These are phyloP conservation scores for Mycena alexandri DNA, from an alignment of 768 basidiomycete species.

Conservation along the genomic window DNA sequence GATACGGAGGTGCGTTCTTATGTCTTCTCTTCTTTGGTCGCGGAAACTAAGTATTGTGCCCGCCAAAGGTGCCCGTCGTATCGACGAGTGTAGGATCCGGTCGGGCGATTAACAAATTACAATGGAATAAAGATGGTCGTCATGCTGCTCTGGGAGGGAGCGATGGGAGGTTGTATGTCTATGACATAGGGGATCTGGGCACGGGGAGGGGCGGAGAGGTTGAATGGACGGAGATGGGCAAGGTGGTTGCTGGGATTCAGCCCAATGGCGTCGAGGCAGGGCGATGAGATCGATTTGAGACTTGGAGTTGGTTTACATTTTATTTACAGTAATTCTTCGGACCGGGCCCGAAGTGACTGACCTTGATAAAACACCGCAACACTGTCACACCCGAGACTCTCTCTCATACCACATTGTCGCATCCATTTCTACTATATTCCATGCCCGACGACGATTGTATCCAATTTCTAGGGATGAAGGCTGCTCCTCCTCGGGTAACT, in stretches of 20 bases:
- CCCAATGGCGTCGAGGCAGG: slow-evolving; percentile 52
- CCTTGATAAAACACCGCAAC: slow-evolving; percentile 8
- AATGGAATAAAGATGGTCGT: slow-evolving; percentile 97
- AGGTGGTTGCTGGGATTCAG: slow-evolving; percentile 81
- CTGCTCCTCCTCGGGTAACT: slow-evolving; percentile 40
- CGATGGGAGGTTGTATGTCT: slow-evolving; percentile 93
- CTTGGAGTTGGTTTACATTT: not conserved
- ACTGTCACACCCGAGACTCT: not conserved
- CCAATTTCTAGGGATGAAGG: slow-evolving; percentile 65
- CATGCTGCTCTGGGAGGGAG: slow-evolving; percentile 92
- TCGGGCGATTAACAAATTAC: slow-evolving; percentile 92
- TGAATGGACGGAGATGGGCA: slow-evolving; percentile 95
- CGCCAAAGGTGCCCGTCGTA: slow-evolving; percentile 86
- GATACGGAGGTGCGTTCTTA: slow-evolving; percentile 87
- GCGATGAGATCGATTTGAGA: slow-evolving; percentile 7
- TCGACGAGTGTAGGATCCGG: slow-evolving; percentile 85
- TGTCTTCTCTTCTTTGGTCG: slow-evolving; percentile 11
- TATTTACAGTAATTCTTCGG: slow-evolving; percentile 1
- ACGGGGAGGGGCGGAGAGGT: slow-evolving; percentile 80
- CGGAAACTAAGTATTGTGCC: slow-evolving; percentile 17
- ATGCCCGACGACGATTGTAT: slow-evolving; percentile 66
- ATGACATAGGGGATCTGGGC: slow-evolving; percentile 94
- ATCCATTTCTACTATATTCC: not conserved
- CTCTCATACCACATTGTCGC: slow-evolving; percentile 11
- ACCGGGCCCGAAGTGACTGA: slow-evolving; percentile 10